Base-by-base conservation (phyloP, 164 flowering plant genomes). In the Sedum album region DNA sequence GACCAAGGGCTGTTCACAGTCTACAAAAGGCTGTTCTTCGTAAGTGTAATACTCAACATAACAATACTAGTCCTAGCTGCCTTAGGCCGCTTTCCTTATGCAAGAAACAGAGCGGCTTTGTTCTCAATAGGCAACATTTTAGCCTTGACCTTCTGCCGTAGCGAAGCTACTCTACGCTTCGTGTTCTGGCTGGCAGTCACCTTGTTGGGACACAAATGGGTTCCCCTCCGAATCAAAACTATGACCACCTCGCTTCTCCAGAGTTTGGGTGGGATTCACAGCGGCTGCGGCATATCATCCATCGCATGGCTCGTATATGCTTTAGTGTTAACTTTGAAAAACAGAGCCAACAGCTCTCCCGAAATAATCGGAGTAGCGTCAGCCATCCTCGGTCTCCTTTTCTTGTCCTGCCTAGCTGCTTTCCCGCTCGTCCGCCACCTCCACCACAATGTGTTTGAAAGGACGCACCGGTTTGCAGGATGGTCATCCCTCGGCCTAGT, bases 391-490 rank as follows among this genome's bases (percentile, higher is more conserved):
- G n/a, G n/a, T n/a, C n/a, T n/a, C n/a, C n/a, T n/a, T n/a, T n/a
- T n/a, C n/a, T n/a, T n/a, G n/a, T n/a, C n/a, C n/a, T n/a, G n/a
- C n/a, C n/a, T n/a, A n/a, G n/a, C n/a, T n/a, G n/a, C n/a, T n/a
- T n/a, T n/a, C n/a, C n/a, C n/a, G n/a, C n/a, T n/a, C n/a, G n/a
- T n/a, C n/a, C n/a, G n/a, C n/a, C n/a, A n/a, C n/a, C 77, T 79
- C 57, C 87, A 84, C 49, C 85, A 80, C 69, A 82, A 84, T 60
- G 72, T 80, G 9, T 84, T 84, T 71, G 87, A 82, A 51, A 66
- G 80, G 35, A 81, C 77, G 31, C 85, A 84, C 51, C 78, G 87
- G 11, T 78, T 82, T 35, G 74, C 84, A 6, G 85, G 87, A 0
- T 84, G 88, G 84, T 35, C 77, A 0, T n/a, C n/a, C n/a, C n/a